Percentiles rank a stretch among this genome's conserved stretches.
Evolutionary conservation across 75 land plant species (phyloP).

Genomic region (Selaginella tamariscina): DNA sequence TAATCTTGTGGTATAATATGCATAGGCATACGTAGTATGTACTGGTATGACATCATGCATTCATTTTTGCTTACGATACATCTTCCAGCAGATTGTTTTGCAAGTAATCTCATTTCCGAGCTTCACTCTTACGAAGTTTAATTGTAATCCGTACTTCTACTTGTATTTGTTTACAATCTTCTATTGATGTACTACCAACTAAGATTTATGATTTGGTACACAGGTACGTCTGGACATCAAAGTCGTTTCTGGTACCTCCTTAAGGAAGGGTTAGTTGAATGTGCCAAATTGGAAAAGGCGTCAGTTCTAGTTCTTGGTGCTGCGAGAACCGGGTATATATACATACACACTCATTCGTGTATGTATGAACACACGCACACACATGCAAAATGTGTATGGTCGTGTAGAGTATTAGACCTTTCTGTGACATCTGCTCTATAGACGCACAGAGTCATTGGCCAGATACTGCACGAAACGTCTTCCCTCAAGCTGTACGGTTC

Average conservation of each 20-base stretch:
- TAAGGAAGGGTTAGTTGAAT: constrained; percentile 49
- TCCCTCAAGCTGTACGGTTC: constrained; percentile 39
- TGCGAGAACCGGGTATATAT: background rate
- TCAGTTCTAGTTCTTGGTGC: constrained; percentile 50
- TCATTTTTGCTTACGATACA: constrained; percentile 5
- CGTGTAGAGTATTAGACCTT: too few relatives aligned
- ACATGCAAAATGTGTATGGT: too few relatives aligned
- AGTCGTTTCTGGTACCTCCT: constrained; percentile 38
- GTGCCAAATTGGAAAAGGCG: constrained; percentile 42
- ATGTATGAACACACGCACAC: too few relatives aligned
- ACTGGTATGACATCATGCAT: constrained; percentile 13
- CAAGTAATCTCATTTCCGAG: background rate
- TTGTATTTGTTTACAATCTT: background rate
- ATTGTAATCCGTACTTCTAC: background rate
- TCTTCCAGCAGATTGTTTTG: constrained; percentile 5
- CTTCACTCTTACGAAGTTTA: background rate
- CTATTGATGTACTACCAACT: background rate
- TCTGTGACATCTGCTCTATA: constrained; percentile 15
- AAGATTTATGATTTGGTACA: constrained; percentile 9
- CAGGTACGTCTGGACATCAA: constrained; percentile 37
- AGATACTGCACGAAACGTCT: constrained; percentile 60
- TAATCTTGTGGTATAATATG: background rate
- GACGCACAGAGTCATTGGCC: constrained; percentile 47
- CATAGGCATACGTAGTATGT: constrained; percentile 11
- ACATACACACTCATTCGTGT: too few relatives aligned